These are phyloP conservation scores for Apiospora malaysiana DNA, from an alignment of 2,329 filamentous ascomycete species.

Conservation along the genomic window DNA sequence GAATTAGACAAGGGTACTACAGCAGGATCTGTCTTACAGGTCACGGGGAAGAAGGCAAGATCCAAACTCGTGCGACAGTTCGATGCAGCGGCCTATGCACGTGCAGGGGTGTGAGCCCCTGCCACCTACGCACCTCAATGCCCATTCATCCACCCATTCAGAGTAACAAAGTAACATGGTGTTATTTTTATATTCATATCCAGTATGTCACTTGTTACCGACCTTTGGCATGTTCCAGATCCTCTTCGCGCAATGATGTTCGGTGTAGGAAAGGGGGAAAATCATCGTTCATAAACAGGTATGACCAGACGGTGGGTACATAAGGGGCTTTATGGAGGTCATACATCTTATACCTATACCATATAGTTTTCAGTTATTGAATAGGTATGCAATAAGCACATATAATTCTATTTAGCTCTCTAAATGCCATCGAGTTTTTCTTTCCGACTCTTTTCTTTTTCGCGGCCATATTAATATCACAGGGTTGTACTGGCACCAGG, in stretches of 20 bases:
- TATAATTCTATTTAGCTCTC: neutral
- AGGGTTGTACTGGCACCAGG: neutral
- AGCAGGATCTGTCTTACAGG: neutral
- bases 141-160: neutral
- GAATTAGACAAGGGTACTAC: neutral
- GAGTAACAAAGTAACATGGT: slow-evolving; percentile 3
- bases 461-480: neutral
- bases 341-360: neutral
- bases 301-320: neutral
- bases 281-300: neutral
- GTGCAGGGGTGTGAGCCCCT: slow-evolving; percentile 6
- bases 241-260: neutral
- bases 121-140: neutral
- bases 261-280: neutral
- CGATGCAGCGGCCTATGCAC: slow-evolving; percentile 1
- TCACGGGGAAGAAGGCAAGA: neutral
- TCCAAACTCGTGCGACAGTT: neutral
- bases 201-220: neutral
- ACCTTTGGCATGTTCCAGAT: neutral
- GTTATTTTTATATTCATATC: neutral
- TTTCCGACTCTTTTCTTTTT: neutral
- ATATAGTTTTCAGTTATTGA: neutral
- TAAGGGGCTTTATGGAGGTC: neutral
- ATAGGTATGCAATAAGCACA: neutral
- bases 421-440: neutral